Conservation (phyloP, 345 rosid genomes). For the Lagerstroemia speciosa region DNA sequence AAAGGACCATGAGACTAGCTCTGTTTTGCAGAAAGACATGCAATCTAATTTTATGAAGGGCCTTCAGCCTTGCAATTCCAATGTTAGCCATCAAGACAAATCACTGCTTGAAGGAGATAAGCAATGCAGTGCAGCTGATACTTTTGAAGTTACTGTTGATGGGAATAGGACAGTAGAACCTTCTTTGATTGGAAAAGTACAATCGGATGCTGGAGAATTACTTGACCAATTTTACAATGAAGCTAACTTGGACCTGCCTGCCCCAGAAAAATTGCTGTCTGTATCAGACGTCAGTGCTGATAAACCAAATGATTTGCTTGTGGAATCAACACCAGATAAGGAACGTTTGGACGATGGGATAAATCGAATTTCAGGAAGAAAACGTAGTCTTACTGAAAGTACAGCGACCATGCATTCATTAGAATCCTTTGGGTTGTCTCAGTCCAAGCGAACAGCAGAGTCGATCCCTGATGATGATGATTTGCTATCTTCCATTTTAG, state of each 20-base stretch:
- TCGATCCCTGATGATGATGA: slow-evolving; percentile 94
- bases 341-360: slow-evolving; percentile 31
- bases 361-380: slow-evolving; percentile 50
- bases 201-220: slow-evolving; percentile 16
- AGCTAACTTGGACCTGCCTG: slow-evolving; percentile 41
- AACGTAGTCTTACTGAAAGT: slow-evolving; percentile 71
- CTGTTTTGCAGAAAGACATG: background rate
- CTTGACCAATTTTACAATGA: slow-evolving; percentile 27
- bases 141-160: slow-evolving; percentile 17
- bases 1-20: background rate
- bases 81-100: slow-evolving; percentile 6
- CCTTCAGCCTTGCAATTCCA: slow-evolving; percentile 31
- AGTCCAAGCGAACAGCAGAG: slow-evolving; percentile 45
- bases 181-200: slow-evolving; percentile 29
- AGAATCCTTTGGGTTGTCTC: slow-evolving; percentile 56
- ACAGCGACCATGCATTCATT: slow-evolving; percentile 48
- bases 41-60: slow-evolving; percentile 5
- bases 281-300: slow-evolving; percentile 37
- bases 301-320: slow-evolving; percentile 36
- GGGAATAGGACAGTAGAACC: slow-evolving; percentile 33
- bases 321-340: slow-evolving; percentile 58
- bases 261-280: slow-evolving; percentile 73
- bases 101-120: slow-evolving; percentile 21
- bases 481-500: slow-evolving; percentile 87
- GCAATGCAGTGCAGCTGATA: slow-evolving; percentile 20